Conservation (phyloP, 768 basidiomycete species). For the Suillus placidus region DNA sequence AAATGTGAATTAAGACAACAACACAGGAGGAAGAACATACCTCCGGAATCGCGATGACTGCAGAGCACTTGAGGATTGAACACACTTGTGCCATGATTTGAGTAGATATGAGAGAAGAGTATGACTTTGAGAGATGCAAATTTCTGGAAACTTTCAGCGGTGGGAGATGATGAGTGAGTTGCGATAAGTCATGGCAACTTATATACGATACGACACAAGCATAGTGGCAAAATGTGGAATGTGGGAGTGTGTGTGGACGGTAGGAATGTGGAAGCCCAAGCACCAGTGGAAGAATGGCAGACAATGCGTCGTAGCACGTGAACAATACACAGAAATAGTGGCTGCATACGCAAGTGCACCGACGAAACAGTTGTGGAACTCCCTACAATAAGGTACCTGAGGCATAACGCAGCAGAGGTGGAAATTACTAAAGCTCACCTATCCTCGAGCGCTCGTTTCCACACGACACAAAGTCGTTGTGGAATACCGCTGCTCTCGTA, state of each 20-base stretch:
- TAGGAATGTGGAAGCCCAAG: background rate
- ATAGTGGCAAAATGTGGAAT: background rate
- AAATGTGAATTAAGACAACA: background rate
- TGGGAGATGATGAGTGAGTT: background rate
- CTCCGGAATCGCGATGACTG: background rate
- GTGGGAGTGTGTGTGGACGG: background rate
- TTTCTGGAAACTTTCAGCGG: background rate
- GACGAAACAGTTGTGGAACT: background rate
- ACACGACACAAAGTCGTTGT: background rate
- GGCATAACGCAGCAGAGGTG: background rate
- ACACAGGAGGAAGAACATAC: background rate
- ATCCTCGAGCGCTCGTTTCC: background rate
- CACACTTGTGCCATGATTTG: background rate
- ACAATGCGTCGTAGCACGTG: background rate
- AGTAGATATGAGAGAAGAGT: background rate
- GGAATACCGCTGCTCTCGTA: background rate
- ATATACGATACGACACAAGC: background rate
- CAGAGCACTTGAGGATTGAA: background rate
- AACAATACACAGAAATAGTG: background rate
- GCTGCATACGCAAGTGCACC: background rate
- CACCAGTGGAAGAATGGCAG: background rate
- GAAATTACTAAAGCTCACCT: background rate
- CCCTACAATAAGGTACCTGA: background rate
- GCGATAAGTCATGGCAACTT: background rate
- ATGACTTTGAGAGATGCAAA: background rate